These are phyloP conservation scores for Sporothrix curviconia DNA, from an alignment of 2,329 filamentous ascomycete genomes.

Conservation along the genomic window DNA sequence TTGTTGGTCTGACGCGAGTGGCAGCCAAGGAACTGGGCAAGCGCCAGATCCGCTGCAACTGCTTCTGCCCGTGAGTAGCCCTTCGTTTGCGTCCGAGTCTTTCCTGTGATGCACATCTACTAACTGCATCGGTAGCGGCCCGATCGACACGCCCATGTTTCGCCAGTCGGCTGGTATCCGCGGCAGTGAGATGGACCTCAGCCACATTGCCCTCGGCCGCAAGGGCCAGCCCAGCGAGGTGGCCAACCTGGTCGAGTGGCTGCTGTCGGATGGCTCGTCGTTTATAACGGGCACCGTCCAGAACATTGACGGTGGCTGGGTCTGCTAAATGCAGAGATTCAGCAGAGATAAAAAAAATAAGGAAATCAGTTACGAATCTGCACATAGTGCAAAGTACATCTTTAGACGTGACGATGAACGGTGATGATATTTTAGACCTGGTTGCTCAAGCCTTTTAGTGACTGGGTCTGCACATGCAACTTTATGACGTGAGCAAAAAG, in stretches of 20 bases:
- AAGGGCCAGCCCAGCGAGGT: constrained; percentile 45
- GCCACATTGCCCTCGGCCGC: constrained; percentile 21
- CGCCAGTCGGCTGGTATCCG: not conserved
- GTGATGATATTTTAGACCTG: too few relatives aligned
- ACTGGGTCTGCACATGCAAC: too few relatives aligned
- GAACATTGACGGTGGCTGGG: constrained; percentile 12
- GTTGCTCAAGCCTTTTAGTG: too few relatives aligned
- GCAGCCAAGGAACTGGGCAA: constrained; percentile 25
- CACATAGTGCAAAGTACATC: not conserved
- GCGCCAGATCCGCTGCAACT: constrained; percentile 16
- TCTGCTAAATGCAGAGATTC: not conserved
- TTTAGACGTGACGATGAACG: not conserved
- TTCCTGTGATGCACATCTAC: not conserved
- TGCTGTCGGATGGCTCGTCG: constrained; percentile 26
- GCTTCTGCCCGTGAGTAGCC: not conserved
- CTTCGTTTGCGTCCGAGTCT: not conserved
- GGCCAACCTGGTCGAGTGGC: constrained; percentile 38
- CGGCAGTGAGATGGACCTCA: constrained; percentile 16
- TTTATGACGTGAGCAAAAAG: not conserved
- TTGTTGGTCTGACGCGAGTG: constrained; percentile 24
- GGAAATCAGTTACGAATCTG: too few relatives aligned
- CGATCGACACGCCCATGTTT: constrained; percentile 12
- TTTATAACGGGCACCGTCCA: constrained; percentile 9
- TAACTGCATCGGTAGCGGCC: constrained; percentile 1
- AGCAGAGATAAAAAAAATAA: not conserved